These are phyloP conservation scores for Blastomyces parvus DNA, from an alignment of 2,329 filamentous ascomycete genomes.

Conservation along the genomic window DNA sequence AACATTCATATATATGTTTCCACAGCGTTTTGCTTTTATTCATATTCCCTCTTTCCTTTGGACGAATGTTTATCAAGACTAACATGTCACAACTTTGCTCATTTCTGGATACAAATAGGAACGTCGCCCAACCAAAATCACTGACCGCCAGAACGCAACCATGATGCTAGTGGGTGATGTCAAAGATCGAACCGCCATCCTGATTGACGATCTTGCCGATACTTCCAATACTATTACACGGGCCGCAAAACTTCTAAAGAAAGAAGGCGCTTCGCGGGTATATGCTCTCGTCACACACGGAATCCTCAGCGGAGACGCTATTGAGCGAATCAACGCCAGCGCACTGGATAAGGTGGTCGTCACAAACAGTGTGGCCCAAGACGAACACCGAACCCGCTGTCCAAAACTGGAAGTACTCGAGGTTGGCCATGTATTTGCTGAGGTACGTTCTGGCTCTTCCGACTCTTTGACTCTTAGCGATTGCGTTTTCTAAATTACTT, in stretches of 20 bases:
- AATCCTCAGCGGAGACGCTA: conserved; percentile 88
- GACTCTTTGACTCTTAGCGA: not conserved
- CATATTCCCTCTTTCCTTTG: not conserved
- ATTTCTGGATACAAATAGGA: conserved; percentile 46
- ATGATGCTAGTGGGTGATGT: conserved; percentile 95
- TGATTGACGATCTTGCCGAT: conserved; percentile 90
- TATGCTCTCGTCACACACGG: conserved; percentile 92
- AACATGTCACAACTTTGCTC: not conserved
- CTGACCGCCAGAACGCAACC: conserved; percentile 66
- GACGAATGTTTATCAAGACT: not conserved
- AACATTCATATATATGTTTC: not conserved
- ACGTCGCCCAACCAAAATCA: conserved; percentile 78
- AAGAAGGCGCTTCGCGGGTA: conserved; percentile 77
- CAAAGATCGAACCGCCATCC: conserved; percentile 67
- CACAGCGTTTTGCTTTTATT: not conserved
- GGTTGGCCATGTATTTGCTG: conserved; percentile 78
- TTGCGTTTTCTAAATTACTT: conserved; percentile 8
- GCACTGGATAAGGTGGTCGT: conserved; percentile 88
- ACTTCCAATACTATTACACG: conserved; percentile 96
- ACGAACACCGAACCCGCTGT: conserved; percentile 66
- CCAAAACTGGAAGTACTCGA: conserved; percentile 88
- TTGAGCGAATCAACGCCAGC: conserved; percentile 86
- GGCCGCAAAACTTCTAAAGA: conserved; percentile 92
- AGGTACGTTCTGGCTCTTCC: conserved; percentile 46
- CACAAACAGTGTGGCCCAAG: conserved; percentile 88